A percentile compares a stretch with the other conserved stretches of the same genome.
Conservation (phyloP, 768 basidiomycete species). For the Nidularia pulvinata region DNA sequence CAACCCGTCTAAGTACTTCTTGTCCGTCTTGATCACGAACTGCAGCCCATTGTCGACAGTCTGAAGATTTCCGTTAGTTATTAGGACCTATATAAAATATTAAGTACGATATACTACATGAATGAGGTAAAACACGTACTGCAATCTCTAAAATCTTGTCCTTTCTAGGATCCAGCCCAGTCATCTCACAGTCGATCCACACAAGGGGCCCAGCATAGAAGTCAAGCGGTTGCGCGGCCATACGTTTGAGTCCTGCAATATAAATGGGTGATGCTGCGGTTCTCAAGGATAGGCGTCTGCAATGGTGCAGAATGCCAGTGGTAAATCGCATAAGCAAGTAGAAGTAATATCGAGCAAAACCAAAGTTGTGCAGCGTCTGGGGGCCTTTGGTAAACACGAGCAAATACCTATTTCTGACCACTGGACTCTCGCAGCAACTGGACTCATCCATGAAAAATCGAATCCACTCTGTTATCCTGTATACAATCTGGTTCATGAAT, state of each 20-base stretch:
- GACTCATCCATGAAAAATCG: too few species aligned
- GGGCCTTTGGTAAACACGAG: neutral
- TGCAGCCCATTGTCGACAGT: slow-evolving; percentile 80
- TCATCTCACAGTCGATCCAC: slow-evolving; percentile 92
- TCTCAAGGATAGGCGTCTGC: neutral
- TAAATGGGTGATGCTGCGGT: neutral
- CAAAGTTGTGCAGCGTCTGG: neutral
- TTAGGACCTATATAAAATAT: slow-evolving; percentile 57
- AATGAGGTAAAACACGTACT: slow-evolving; percentile 27
- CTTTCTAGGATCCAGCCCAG: slow-evolving; percentile 64
- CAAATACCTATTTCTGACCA: neutral
- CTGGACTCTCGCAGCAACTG: neutral
- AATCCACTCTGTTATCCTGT: too few species aligned
- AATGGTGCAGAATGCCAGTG: slow-evolving; percentile 2
- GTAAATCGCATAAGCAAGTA: slow-evolving; percentile 2
- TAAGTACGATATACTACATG: neutral
- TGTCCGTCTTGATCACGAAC: slow-evolving; percentile 75
- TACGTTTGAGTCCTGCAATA: slow-evolving; percentile 2
- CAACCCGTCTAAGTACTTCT: slow-evolving; percentile 67
- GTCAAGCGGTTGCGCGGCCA: slow-evolving; percentile 25
- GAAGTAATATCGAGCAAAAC: too few species aligned
- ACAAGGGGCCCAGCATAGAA: slow-evolving; percentile 68
- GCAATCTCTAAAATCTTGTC: slow-evolving; percentile 85
- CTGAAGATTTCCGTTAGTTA: slow-evolving; percentile 85
- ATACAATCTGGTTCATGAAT: too few species aligned